Percentiles rank a stretch among this genome's conserved stretches.
phyloP scores from a whole-genome alignment of 768 basidiomycete genomes.

The Paxillus rubicundulus region DNA sequence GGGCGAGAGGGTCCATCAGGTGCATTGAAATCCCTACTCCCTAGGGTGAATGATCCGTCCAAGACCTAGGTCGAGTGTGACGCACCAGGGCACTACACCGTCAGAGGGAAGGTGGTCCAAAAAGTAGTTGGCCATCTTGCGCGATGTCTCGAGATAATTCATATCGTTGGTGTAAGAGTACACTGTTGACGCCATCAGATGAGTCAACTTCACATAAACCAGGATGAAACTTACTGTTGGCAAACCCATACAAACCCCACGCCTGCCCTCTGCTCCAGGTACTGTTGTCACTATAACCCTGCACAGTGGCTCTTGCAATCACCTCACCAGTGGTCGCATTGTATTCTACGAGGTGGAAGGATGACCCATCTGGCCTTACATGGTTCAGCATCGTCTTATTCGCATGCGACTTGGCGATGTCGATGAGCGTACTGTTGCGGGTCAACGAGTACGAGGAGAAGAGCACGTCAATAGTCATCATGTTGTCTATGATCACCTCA shows the following conservation, averaged over 20 bases:
- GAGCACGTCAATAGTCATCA: conserved; percentile 76
- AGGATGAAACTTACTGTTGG: conserved; percentile 14
- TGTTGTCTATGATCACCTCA: conserved; percentile 73
- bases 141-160: conserved; percentile 59
- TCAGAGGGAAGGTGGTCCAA: conserved; percentile 54
- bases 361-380: conserved; percentile 55
- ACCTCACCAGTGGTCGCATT: conserved; percentile 58
- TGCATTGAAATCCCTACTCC: conserved; percentile 68
- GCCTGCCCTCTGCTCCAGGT: conserved; percentile 32
- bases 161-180: conserved; percentile 48
- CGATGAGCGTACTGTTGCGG: conserved; percentile 52
- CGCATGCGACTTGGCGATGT: conserved; percentile 64
- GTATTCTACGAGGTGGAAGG: conserved; percentile 62
- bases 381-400: conserved; percentile 67
- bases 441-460: conserved; percentile 58
- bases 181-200: conserved; percentile 42
- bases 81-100: conserved; percentile 67
- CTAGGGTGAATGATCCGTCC: background rate
- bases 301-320: conserved; percentile 1
- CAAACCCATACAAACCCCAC: conserved; percentile 31
- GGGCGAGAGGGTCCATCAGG: conserved; percentile 54
- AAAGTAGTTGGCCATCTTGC: conserved; percentile 58
- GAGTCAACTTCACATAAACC: background rate
- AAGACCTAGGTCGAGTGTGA: background rate
- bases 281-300: conserved; percentile 47